Conservation (phyloP, 352 stramenopile species). For the Globisporangium nodosum region DNA sequence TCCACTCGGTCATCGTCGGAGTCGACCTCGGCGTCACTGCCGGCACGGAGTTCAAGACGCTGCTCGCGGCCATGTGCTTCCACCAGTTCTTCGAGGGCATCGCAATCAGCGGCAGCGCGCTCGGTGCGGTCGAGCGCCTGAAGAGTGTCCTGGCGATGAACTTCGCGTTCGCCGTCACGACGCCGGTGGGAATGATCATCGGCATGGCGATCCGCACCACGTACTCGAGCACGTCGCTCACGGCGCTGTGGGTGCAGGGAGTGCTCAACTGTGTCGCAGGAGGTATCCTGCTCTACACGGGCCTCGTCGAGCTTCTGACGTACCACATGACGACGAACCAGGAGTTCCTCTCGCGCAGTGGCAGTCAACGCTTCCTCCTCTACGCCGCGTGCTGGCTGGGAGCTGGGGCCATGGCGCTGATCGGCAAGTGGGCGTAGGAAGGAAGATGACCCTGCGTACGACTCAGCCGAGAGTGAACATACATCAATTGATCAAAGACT, state of each 20-base stretch:
- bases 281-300: constrained; percentile 64
- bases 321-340: constrained; percentile 68
- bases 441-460: neutral
- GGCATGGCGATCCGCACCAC: constrained; percentile 47
- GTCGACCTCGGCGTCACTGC: constrained; percentile 49
- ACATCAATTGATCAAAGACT: neutral
- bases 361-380: constrained; percentile 29
- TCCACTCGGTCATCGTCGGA: constrained; percentile 70
- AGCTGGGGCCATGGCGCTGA: constrained; percentile 50
- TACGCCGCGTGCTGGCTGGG: constrained; percentile 51
- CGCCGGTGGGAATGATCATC: constrained; percentile 42
- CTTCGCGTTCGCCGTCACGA: constrained; percentile 51
- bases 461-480: neutral
- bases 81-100: constrained; percentile 78
- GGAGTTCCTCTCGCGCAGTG: constrained; percentile 36
- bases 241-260: constrained; percentile 53
- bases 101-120: constrained; percentile 38
- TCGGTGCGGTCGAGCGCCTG: constrained; percentile 31
- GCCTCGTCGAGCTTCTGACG: constrained; percentile 32
- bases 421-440: constrained; percentile 58
- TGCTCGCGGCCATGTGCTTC: constrained; percentile 62
- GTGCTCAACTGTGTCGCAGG: constrained; percentile 60
- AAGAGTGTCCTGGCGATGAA: constrained; percentile 39
- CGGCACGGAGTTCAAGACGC: constrained; percentile 43
- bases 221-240: constrained; percentile 42